phyloP scores from a whole-genome alignment of 192 early-diverging fungal species.

The Entophlyctis luteolus region DNA sequence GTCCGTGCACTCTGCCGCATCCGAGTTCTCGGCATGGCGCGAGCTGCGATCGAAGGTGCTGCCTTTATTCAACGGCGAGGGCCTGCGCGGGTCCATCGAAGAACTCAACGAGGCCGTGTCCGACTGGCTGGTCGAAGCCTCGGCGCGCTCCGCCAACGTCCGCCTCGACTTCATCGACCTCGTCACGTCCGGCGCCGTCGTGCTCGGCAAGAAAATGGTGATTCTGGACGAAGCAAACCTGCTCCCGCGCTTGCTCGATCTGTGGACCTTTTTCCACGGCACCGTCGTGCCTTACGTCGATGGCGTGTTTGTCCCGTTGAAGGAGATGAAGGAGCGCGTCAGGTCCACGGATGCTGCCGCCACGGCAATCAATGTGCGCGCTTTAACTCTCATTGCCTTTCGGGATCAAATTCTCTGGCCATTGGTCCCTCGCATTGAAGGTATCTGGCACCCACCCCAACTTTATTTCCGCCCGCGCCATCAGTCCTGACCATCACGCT shows the following conservation, averaged over 20 bases:
- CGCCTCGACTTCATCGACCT: slow-evolving; percentile 59
- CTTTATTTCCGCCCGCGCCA: not conserved
- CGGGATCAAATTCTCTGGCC: slow-evolving; percentile 66
- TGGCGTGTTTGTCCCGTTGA: slow-evolving; percentile 76
- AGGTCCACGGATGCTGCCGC: slow-evolving; percentile 24
- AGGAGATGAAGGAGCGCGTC: slow-evolving; percentile 8
- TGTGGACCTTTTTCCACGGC: slow-evolving; percentile 78
- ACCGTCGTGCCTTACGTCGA: slow-evolving; percentile 82
- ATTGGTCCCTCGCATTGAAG: slow-evolving; percentile 56
- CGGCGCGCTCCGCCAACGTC: slow-evolving; percentile 33
- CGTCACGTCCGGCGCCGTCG: slow-evolving; percentile 60
- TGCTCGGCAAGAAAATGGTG: slow-evolving; percentile 62
- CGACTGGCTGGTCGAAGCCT: no score
- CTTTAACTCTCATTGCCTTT: slow-evolving; percentile 60
- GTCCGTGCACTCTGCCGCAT: not conserved
- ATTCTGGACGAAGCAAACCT: slow-evolving; percentile 64
- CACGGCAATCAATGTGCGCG: slow-evolving; percentile 50
- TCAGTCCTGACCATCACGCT: not conserved
- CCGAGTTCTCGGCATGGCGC: slow-evolving; percentile 56
- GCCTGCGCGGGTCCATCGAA: slow-evolving; percentile 75
- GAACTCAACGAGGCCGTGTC: slow-evolving; percentile 76
- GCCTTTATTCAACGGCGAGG: slow-evolving; percentile 84
- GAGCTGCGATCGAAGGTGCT: slow-evolving; percentile 67
- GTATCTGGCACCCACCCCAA: slow-evolving; percentile 36
- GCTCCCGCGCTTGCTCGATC: slow-evolving; percentile 62